Evolutionary conservation across 331 rosid species (phyloP).

Genomic region (Prunus yedoensis): DNA sequence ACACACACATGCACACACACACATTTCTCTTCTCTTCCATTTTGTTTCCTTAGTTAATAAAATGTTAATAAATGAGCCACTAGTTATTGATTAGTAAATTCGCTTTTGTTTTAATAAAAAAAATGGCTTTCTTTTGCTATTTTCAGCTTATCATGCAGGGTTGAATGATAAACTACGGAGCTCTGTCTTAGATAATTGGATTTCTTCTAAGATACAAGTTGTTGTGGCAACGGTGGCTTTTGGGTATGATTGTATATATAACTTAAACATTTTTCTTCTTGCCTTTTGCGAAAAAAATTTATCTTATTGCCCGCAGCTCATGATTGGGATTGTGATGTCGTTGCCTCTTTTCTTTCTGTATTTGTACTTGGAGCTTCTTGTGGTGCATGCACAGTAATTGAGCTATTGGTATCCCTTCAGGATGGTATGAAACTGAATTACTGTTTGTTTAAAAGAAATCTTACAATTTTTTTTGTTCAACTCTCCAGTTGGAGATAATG

Average conservation of each 20-base stretch:
- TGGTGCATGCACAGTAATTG: constrained; percentile 43
- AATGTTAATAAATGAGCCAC: too few species aligned
- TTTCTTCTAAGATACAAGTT: constrained; percentile 84
- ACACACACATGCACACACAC: too few species aligned
- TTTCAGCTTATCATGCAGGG: constrained; percentile 92
- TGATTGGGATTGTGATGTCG: constrained; percentile 16
- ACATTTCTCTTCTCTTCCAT: too few species aligned
- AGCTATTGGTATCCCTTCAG: constrained; percentile 60
- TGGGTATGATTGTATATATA: constrained; percentile 56
- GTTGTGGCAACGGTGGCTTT: constrained; percentile 97
- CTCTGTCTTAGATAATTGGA: constrained; percentile 81
- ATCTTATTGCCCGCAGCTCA: constrained; percentile 12
- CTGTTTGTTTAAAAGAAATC: constrained; percentile 16
- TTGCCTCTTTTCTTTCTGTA: constrained; percentile 30
- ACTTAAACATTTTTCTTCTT: neutral
- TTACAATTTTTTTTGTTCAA: constrained; percentile 3
- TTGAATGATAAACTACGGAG: constrained; percentile 77
- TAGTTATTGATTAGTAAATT: too few species aligned
- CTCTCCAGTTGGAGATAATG: constrained; percentile 13
- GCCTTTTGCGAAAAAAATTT: neutral
- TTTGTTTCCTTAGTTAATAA: too few species aligned
- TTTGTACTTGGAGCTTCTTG: constrained; percentile 58
- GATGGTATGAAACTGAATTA: constrained; percentile 62
- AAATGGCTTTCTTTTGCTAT: constrained; percentile 11
- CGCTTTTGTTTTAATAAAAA: too few species aligned